Percentiles rank a stretch among this genome's conserved stretches.
Evolutionary conservation across 148 eudicot species (phyloP).

Genomic region (Tetragonia tetragonoides): DNA sequence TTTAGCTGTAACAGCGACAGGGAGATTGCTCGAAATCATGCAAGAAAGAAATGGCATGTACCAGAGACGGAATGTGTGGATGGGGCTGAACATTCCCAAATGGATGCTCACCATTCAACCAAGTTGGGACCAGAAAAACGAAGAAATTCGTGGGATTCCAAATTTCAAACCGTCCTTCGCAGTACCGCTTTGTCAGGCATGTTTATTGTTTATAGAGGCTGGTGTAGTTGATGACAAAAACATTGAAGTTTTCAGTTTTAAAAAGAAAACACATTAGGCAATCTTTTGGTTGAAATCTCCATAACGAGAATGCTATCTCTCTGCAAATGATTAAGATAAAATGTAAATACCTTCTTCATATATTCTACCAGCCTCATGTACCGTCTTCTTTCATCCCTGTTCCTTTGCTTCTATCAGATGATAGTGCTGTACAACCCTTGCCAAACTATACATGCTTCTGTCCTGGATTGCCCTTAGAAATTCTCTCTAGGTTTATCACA

Average conservation of each 20-base stretch:
- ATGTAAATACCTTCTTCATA: not conserved
- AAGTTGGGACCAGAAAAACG: constrained; percentile 49
- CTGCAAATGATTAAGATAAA: not conserved
- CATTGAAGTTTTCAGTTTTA: not conserved
- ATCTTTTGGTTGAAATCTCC: not conserved
- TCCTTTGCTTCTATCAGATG: not conserved
- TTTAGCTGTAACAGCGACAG: constrained; percentile 26
- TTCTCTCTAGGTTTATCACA: not conserved
- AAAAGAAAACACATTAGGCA: not conserved
- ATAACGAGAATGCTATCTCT: not conserved
- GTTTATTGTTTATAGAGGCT: not conserved
- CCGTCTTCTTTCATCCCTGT: not conserved
- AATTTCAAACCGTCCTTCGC: constrained; percentile 46
- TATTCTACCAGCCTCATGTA: not conserved
- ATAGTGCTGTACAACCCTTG: not conserved
- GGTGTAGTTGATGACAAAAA: not conserved
- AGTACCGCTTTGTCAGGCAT: constrained; percentile 49
- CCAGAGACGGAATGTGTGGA: constrained; percentile 34
- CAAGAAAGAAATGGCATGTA: constrained; percentile 38
- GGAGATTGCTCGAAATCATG: constrained; percentile 26
- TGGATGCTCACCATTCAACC: constrained; percentile 32
- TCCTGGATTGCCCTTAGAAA: too few relatives aligned
- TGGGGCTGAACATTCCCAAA: constrained; percentile 23
- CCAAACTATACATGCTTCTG: too few relatives aligned
- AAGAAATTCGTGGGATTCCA: constrained; percentile 49